Conservation (phyloP, 2,329 filamentous ascomycete genomes). For the Sarocladiaceae sp. region DNA sequence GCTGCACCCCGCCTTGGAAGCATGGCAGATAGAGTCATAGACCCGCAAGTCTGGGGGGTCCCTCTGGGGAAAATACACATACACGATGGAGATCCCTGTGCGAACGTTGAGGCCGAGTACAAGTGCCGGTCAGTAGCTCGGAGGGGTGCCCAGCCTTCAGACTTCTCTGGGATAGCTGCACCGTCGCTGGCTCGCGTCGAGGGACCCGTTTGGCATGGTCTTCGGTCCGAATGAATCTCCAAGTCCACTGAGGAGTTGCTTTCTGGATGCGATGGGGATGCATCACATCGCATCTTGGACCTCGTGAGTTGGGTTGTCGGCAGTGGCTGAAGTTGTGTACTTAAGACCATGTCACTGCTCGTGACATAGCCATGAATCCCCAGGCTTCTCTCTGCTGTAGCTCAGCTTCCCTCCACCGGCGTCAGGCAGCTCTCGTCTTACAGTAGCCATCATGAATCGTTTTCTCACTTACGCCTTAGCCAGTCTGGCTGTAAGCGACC, state of each 20-base stretch:
- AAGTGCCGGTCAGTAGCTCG: slow-evolving; percentile 1
- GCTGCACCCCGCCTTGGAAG: too few species aligned
- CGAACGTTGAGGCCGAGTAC: slow-evolving; percentile 1
- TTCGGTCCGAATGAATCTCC: slow-evolving; percentile 4
- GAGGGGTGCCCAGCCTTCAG: slow-evolving; percentile 2
- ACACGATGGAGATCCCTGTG: too few species aligned
- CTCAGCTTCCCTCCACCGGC: not conserved
- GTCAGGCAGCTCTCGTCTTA: not conserved
- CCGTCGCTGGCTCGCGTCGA: not conserved
- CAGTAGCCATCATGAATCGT: not conserved
- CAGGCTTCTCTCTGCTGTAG: not conserved
- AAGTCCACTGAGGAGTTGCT: not conserved
- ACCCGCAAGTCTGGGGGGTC: too few species aligned
- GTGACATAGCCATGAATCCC: not conserved
- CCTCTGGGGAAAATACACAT: too few species aligned
- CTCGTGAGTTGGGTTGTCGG: too few species aligned
- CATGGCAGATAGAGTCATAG: too few species aligned
- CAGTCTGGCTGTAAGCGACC: not conserved
- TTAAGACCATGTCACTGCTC: too few species aligned
- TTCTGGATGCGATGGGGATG: not conserved
- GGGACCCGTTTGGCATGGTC: not conserved
- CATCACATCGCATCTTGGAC: too few species aligned
- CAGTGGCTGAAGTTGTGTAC: too few species aligned
- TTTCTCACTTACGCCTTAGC: not conserved
- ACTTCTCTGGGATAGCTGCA: not conserved